These are phyloP conservation scores for Geotrichum europaeum DNA, from an alignment of 1,139 yeast genomes.

Conservation along the genomic window DNA sequence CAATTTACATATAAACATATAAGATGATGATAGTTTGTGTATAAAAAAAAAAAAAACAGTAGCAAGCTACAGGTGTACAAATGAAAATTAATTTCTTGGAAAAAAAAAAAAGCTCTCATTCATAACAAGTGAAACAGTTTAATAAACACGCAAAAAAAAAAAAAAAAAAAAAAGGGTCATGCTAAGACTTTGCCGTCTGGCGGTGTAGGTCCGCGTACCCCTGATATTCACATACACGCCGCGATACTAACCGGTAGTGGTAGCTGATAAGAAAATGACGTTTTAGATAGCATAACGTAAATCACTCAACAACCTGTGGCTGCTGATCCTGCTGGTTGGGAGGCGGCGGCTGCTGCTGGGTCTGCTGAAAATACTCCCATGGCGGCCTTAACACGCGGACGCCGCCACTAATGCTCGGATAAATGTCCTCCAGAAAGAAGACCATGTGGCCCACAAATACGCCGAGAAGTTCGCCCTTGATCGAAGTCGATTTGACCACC, in stretches of 20 bases:
- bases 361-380: conserved; percentile 30
- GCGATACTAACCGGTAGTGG: too few relatives aligned
- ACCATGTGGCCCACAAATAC: conserved; percentile 42
- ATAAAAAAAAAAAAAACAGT: neutral
- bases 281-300: neutral
- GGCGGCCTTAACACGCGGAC: conserved; percentile 34
- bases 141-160: neutral
- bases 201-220: neutral
- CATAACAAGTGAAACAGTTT: too few relatives aligned
- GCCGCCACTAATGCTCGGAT: conserved; percentile 23
- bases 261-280: too few relatives aligned
- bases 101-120: neutral
- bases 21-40: neutral
- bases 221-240: neutral
- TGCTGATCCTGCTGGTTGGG: neutral
- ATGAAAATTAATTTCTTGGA: neutral
- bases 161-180: neutral
- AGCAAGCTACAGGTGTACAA: neutral
- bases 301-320: neutral
- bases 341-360: conserved; percentile 3
- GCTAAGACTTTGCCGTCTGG: neutral
- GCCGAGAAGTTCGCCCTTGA: conserved; percentile 35
- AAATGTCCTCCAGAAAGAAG: conserved; percentile 41
- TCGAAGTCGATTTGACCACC: conserved; percentile 23
- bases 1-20: neutral